These are phyloP conservation scores for Cercospora brassicicola DNA, from an alignment of 2,329 filamentous ascomycete species.

Conservation along the genomic window DNA sequence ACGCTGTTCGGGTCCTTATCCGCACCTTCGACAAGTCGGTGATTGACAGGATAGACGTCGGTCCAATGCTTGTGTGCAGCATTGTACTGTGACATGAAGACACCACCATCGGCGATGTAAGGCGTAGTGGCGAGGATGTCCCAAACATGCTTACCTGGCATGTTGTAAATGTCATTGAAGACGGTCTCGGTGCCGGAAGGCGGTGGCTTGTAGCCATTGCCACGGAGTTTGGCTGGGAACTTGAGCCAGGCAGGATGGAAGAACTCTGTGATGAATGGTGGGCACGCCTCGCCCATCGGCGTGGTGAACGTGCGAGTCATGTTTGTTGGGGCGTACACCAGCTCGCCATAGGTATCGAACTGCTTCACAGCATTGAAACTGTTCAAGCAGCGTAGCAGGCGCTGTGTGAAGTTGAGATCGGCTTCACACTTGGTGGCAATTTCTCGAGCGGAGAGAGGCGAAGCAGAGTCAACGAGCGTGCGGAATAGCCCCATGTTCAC, in stretches of 20 bases:
- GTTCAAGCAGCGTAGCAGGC: conserved; percentile 11
- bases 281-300: conserved; percentile 5
- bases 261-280: conserved; percentile 10
- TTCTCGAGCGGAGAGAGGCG: conserved; percentile 5
- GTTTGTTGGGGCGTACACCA: not conserved
- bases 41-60: not conserved
- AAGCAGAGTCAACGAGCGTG: not conserved
- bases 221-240: conserved; percentile 1
- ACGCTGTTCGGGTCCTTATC: not conserved
- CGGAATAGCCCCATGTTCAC: conserved; percentile 13
- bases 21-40: conserved; percentile 8
- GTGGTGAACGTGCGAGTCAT: conserved; percentile 7
- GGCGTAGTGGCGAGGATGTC: conserved; percentile 10
- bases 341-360: not conserved
- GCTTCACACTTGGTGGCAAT: conserved; percentile 6
- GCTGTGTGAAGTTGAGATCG: conserved; percentile 2
- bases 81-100: conserved; percentile 15
- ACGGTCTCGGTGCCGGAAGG: conserved; percentile 2
- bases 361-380: conserved; percentile 9
- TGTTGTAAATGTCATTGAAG: conserved; percentile 16
- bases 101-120: not conserved
- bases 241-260: conserved; percentile 1
- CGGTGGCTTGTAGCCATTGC: conserved; percentile 1
- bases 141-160: conserved; percentile 6
- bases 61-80: conserved; percentile 1